Percentiles rank a stretch among this genome's conserved stretches.
These are phyloP conservation scores for Verticillium dahliae DNA, from an alignment of 2,329 filamentous ascomycete species.

Conservation along the genomic window DNA sequence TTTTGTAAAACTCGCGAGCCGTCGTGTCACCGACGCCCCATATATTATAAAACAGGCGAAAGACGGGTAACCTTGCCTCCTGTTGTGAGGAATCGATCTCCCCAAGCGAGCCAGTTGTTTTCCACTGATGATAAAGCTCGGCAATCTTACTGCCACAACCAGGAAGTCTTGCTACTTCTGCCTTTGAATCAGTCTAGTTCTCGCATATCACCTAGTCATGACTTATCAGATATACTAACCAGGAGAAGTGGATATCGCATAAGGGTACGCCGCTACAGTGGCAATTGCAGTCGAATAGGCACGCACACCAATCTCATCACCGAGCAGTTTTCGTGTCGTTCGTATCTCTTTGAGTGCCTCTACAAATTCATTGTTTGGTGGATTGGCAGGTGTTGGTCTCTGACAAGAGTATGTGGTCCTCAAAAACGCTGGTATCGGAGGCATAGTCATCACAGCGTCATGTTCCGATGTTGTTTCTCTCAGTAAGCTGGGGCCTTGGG, in stretches of 20 bases:
- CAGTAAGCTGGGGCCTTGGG: constrained; percentile 34
- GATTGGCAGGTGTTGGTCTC: constrained; percentile 61
- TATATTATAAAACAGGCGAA: constrained; percentile 73
- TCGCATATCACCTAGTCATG: not conserved
- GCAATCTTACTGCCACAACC: constrained; percentile 79
- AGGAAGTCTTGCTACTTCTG: constrained; percentile 55
- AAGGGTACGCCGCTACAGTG: constrained; percentile 73
- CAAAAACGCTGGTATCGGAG: constrained; percentile 49
- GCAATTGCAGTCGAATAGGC: constrained; percentile 88
- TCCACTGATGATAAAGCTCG: constrained; percentile 71
- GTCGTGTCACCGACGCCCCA: constrained; percentile 87
- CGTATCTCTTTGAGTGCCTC: constrained; percentile 68
- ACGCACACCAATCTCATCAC: constrained; percentile 72
- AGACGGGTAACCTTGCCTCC: constrained; percentile 56
- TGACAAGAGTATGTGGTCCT: constrained; percentile 69
- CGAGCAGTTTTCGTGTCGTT: constrained; percentile 60
- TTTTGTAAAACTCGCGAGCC: constrained; percentile 73
- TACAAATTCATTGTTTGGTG: constrained; percentile 73
- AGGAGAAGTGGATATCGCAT: constrained; percentile 29
- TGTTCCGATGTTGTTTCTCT: constrained; percentile 74
- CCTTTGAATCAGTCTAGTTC: constrained; percentile 1
- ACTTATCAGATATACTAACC: constrained; percentile 24
- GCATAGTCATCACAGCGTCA: constrained; percentile 51
- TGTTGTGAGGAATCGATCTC: constrained; percentile 58
- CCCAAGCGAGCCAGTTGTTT: constrained; percentile 47